Percentiles rank a stretch among this genome's conserved stretches.
Conservation (phyloP, 108 stramenopile genomes). For the Nannochloropsis gaditana region DNA sequence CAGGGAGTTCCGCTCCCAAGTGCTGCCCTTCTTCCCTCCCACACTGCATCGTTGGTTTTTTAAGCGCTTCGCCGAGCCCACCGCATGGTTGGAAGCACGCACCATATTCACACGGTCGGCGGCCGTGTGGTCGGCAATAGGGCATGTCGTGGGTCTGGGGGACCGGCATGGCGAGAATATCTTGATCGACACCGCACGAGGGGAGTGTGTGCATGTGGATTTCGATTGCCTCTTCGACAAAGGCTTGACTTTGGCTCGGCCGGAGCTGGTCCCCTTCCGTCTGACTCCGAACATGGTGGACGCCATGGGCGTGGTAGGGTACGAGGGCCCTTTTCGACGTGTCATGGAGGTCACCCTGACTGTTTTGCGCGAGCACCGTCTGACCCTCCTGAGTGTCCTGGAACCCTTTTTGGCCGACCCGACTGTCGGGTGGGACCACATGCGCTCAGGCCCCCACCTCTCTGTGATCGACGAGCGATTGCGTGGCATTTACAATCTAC, state of each 20-base stretch:
- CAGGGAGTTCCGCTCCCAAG: conserved; percentile 61
- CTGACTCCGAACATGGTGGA: conserved; percentile 97
- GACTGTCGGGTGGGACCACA: conserved; percentile 54
- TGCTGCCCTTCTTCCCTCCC: conserved; percentile 67
- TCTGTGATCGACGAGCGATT: conserved; percentile 53
- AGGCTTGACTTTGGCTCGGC: conserved; percentile 72
- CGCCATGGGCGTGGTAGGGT: conserved; percentile 80
- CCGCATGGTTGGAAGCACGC: conserved; percentile 93
- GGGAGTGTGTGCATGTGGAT: conserved; percentile 97
- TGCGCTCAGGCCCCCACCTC: conserved; percentile 47
- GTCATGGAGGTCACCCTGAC: conserved; percentile 70
- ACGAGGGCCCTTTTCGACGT: conserved; percentile 77
- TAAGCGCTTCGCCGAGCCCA: conserved; percentile 82
- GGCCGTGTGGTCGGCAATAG: conserved; percentile 87
- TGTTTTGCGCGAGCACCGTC: conserved; percentile 78
- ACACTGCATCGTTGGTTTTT: conserved; percentile 94
- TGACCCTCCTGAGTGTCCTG: conserved; percentile 86
- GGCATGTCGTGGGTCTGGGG: conserved; percentile 74
- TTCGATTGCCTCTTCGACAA: conserved; percentile 96
- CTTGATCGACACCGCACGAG: conserved; percentile 78
- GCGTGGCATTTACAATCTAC: conserved; percentile 50
- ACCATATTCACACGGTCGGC: conserved; percentile 77
- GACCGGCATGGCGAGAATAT: conserved; percentile 95
- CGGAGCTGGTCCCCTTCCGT: conserved; percentile 97
- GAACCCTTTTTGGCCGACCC: conserved; percentile 81